Base-by-base conservation (phyloP, 2,329 filamentous ascomycete species). In the Talaromyces verruculosus region DNA sequence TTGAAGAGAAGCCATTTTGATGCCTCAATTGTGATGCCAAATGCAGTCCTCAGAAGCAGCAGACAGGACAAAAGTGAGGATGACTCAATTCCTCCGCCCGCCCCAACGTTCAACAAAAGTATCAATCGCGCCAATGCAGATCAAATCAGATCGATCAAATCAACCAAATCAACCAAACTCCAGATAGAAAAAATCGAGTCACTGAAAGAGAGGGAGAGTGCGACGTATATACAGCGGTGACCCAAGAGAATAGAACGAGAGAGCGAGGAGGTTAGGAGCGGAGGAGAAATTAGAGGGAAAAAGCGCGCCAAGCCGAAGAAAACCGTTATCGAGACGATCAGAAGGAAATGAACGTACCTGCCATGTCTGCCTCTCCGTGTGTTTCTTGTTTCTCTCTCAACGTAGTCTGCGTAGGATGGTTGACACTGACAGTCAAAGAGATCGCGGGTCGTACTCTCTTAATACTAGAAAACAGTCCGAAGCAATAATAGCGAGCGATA, bases 291-390 rank as follows among this genome's bases (percentile, higher is more conserved):
- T 7, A 35, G 53, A 57, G 53, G 25, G 30, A 22, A 57, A 57
- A 57, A 25, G n/a, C 30, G 53, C 11, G 53, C 53, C 53, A 57
- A 57, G 53, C 53, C 53, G n/a, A 37, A 8, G 53, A 39, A 22
- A 37, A 39, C 49, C 49, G 15, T 33, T 30, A 51, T 51, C 49
- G 11, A 53, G 8, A 5, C 25, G 49, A 53, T 53, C 47, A 33
- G 28, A 37, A 39, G 11, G 5, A 22, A 33, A n/a, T 10, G 7
- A 37, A 57, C 53, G n/a, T 57, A 57, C 53, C 53, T 57, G 53
- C 33, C 53, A 57, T 57, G 22, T 22, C 22, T 22, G 22, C 2
- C 22, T 22, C 22, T 22, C 22, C 22, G 22, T 2, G 22, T 22
- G 22, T 1, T 22, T 22, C 22, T 22, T 22, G 22, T 22, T 22